A percentile compares a stretch with the other conserved stretches of the same genome.
Conservation (phyloP, 768 basidiomycete genomes). For the Tremella mesenterica region DNA sequence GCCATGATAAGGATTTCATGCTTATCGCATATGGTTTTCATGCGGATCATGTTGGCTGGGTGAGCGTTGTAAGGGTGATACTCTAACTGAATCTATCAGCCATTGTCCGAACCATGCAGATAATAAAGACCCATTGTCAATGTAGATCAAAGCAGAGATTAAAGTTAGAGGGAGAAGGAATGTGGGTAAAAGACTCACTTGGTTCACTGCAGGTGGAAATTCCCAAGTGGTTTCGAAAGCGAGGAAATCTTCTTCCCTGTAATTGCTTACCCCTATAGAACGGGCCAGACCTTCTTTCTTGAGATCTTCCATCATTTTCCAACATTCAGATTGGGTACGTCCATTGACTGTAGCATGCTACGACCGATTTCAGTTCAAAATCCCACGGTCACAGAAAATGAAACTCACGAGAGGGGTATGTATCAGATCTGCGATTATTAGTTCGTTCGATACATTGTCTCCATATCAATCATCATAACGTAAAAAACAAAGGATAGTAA, state of each 20-base stretch:
- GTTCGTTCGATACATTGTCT: too few species aligned
- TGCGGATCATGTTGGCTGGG: constrained; percentile 16
- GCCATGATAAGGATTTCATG: constrained; percentile 35
- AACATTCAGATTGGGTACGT: constrained; percentile 48
- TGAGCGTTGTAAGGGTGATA: constrained; percentile 44
- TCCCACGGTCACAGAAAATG: background rate
- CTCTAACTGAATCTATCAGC: constrained; percentile 39
- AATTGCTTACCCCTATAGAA: constrained; percentile 47
- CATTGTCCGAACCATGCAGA: too few species aligned
- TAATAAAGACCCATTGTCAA: too few species aligned
- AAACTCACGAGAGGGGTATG: constrained; percentile 44
- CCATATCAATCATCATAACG: too few species aligned
- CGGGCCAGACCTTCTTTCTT: constrained; percentile 49
- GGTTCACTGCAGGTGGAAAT: constrained; percentile 43
- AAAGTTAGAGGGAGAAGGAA: too few species aligned
- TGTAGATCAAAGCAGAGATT: background rate
- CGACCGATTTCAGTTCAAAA: background rate
- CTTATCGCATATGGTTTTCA: constrained; percentile 33
- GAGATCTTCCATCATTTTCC: constrained; percentile 58
- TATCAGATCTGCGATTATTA: too few species aligned
- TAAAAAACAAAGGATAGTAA: too few species aligned
- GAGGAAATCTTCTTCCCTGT: constrained; percentile 42
- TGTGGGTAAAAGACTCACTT: too few species aligned
- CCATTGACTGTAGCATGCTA: background rate
- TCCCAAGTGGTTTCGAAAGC: constrained; percentile 37